Percentiles rank a stretch among this genome's conserved stretches.
These are phyloP conservation scores for Globisporangium viniferum DNA, from an alignment of 352 stramenopile genomes.

Conservation along the genomic window DNA sequence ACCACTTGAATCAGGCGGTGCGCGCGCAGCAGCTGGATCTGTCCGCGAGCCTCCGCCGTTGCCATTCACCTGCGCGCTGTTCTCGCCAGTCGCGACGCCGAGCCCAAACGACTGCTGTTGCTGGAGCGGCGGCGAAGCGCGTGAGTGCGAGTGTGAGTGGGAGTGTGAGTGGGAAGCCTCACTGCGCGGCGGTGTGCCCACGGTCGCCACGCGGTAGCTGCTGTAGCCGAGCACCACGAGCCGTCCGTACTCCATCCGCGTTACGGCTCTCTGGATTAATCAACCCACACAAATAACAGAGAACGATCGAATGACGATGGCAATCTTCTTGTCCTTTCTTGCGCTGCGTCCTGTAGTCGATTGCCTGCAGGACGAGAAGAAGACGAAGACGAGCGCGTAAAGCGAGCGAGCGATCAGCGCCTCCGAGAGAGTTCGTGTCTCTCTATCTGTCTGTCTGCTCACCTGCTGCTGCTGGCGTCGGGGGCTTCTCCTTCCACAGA, in stretches of 20 bases:
- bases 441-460: background rate
- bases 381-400: too few species aligned
- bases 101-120: constrained; percentile 31
- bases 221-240: constrained; percentile 83
- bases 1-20: background rate
- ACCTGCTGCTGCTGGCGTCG: background rate
- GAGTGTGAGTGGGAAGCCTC: background rate
- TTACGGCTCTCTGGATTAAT: background rate
- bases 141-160: constrained; percentile 1
- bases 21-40: background rate
- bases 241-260: constrained; percentile 74
- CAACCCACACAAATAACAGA: background rate
- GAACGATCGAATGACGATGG: background rate
- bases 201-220: constrained; percentile 72
- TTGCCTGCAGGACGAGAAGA: too few species aligned
- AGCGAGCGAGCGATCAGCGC: background rate
- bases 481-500: background rate
- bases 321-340: background rate
- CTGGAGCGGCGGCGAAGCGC: background rate
- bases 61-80: constrained; percentile 1
- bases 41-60: background rate
- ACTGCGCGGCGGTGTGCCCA: constrained; percentile 19
- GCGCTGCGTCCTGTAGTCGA: too few species aligned
- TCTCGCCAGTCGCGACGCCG: constrained; percentile 15
- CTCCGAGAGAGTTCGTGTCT: background rate